Evolutionary conservation across 495 filamentous ascomycete species (phyloP), one percentile per base, ranked within the genome.

Genomic region (Xylaria intraflava): DNA sequence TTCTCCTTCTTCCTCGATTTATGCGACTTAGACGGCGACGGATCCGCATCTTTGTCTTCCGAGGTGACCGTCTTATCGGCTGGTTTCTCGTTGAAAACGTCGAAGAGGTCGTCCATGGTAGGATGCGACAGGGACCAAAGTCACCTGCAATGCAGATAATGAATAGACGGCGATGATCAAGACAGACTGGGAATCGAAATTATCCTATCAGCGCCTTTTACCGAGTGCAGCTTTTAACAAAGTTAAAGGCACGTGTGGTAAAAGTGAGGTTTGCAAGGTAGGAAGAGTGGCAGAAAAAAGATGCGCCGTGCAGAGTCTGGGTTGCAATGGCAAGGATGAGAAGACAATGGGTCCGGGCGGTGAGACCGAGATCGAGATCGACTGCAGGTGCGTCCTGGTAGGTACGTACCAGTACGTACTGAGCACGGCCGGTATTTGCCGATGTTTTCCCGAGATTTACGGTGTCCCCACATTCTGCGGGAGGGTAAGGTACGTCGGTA

Each of bases 51-150:
- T 8, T 36, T 41, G 23, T 6, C 14, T 53, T 39, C 23, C 45
- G 84, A 73, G 62, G 77, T 72, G 60, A 45, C 48, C 53, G 51
- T 55, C 47, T 54, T 62, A 46, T 49, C 33, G 48, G 30, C 16
- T 23, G 64, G 57, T 35, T 59, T 40, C 27, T 87, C 81, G 42
- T 90, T 84, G 65, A 95, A 92, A 50, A 91, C 89, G 55, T 88
- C 83, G 61, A 93, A 95, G 27, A 93, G 78, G 50, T 46, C 50
- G 65, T 90, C 86, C 86, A 89, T 89, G 51, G 47, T 68, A n/a
- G 49, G 47, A 16, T 49, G 60, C 45, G 26, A 36, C 36, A 36
- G 14, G 11, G 27, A 0, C 9, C 19, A 36, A 8, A n/a, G 11
- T 16, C 1, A 31, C 49, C 4, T 29, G 12, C 35, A 38, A 38